Evolutionary conservation across 805 yeast species (phyloP).

Genomic region (Zygosaccharomyces gambellarensis): DNA sequence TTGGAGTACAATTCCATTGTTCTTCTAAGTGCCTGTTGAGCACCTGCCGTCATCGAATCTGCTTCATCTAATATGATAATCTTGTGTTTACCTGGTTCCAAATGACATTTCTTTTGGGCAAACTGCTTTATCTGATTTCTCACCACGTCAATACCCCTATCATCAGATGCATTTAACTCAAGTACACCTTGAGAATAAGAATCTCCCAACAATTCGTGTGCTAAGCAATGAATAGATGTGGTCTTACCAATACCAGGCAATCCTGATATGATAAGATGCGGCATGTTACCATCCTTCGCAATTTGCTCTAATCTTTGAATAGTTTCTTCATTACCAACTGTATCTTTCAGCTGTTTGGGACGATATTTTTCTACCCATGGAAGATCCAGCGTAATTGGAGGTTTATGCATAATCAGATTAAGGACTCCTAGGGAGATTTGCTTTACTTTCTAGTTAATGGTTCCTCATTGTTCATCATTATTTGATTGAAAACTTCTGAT

Average conservation of each 20-base stretch:
- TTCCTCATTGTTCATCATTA: not conserved
- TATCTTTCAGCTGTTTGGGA: conserved; percentile 70
- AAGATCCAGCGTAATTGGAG: conserved; percentile 27
- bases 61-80: conserved; percentile 93
- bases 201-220: conserved; percentile 73
- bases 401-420: conserved; percentile 9
- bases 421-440: not conserved
- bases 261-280: conserved; percentile 93
- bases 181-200: conserved; percentile 75
- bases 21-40: conserved; percentile 89
- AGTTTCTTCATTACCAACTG: conserved; percentile 92
- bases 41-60: conserved; percentile 94
- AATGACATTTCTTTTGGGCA: conserved; percentile 86
- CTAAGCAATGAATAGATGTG: conserved; percentile 86
- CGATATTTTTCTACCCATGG: conserved; percentile 94
- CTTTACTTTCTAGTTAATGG: not conserved
- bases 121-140: conserved; percentile 90
- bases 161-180: conserved; percentile 94
- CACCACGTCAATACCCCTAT: conserved; percentile 95
- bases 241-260: conserved; percentile 98
- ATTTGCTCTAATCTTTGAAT: conserved; percentile 77
- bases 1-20: conserved; percentile 95
- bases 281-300: conserved; percentile 92
- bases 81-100: conserved; percentile 89
- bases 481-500: not conserved